Base-by-base conservation (phyloP, 75 land plant genomes). In the Cupressus sempervirens region DNA sequence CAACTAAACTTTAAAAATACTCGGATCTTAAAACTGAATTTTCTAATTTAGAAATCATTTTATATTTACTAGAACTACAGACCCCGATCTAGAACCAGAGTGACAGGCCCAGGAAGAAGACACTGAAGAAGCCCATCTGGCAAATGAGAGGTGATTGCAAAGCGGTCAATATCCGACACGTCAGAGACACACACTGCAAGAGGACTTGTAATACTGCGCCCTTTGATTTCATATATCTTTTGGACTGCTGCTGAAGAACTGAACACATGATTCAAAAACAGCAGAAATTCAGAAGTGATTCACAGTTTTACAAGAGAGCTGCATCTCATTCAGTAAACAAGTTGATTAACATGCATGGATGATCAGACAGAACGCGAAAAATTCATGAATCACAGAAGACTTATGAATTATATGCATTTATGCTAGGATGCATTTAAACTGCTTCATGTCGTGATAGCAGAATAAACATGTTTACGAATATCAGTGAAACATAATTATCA, bases 51-150 rank as follows among this genome's bases (percentile, higher is more conserved):
- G n/a, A 46, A 70, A 70, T 1, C 5, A 23, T 13, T 82, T n/a
- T 29, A 82, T 54, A 34, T 82, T n/a, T 34, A 62, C 5, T 32
- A 82, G 62, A 45, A 62, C 15, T 83, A 52, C 85, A 45, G 38
- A 96, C 98, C 99, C 88, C 97, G 90, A 18, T 72, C 83, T 52
- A 98, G 90, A 40, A 98, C 89, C 54, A 95, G 85, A 53, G 99
- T 98, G 46, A 98, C 99, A 82, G 99, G 98, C 65, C 99, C 99
- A 14, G 99, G 99, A 41, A 98, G 93, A 46, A 98, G 89, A 81
- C 86, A 87, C 40, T 90, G 84, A 50, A 98, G 92, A 56, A 98
- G 90, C 20, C 94, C 97, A 74, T 85, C 18, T 53, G 99, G 99
- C 84, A 98, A 88, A 88, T 96, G 95, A 48, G 89, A 84, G 16